These are phyloP conservation scores for Zangia roseola DNA, from an alignment of 768 basidiomycete species.

Conservation along the genomic window DNA sequence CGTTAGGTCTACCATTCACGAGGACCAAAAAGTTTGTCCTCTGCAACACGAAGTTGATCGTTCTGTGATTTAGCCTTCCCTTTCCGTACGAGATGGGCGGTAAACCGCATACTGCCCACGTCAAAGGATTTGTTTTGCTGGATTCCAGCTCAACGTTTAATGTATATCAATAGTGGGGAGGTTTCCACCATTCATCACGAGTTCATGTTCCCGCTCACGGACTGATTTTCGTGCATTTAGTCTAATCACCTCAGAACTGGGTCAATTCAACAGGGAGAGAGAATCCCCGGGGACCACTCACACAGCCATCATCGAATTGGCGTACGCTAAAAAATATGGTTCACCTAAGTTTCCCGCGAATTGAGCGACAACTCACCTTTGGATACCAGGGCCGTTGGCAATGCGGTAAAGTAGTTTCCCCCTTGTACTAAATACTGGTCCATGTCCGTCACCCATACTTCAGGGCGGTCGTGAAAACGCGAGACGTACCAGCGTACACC, in stretches of 20 bases:
- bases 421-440: neutral
- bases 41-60: too few species aligned
- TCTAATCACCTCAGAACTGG: neutral
- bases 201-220: conserved; percentile 4
- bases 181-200: neutral
- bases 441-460: neutral
- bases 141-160: too few species aligned
- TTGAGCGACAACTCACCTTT: conserved; percentile 1
- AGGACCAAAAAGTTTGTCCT: too few species aligned
- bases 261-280: too few species aligned
- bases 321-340: conserved; percentile 1
- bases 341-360: neutral
- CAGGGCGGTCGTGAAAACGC: too few species aligned
- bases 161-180: conserved; percentile 4
- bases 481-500: conserved; percentile 7
- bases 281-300: neutral
- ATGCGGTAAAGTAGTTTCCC: neutral
- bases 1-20: too few species aligned
- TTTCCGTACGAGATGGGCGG: too few species aligned
- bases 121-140: too few species aligned
- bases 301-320: conserved; percentile 18
- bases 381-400: conserved; percentile 2
- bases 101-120: too few species aligned
- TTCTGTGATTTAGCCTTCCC: too few species aligned
- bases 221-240: conserved; percentile 10